These are phyloP conservation scores for Alternaria brassicicola DNA, from an alignment of 2,329 filamentous ascomycete species.

Conservation along the genomic window DNA sequence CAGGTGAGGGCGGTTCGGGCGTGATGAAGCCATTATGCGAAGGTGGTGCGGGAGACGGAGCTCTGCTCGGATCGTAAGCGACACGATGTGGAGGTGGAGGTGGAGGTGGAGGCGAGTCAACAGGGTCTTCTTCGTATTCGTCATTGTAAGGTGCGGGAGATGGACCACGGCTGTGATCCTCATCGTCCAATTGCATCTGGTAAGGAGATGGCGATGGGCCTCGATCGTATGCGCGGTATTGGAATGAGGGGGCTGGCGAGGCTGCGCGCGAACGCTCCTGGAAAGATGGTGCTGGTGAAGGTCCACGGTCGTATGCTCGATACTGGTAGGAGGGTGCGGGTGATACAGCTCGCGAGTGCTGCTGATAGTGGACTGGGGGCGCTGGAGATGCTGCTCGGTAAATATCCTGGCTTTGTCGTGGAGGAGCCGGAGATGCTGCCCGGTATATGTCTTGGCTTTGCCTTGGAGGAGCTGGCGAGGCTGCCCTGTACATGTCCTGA, in stretches of 20 bases:
- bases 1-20: conserved; percentile 71
- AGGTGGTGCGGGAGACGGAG: conserved; percentile 42
- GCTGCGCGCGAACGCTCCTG: conserved; percentile 32
- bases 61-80: conserved; percentile 55
- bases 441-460: conserved; percentile 8
- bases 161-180: conserved; percentile 26
- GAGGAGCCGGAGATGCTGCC: conserved; percentile 34
- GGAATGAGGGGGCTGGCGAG: conserved; percentile 45
- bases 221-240: conserved; percentile 47
- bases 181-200: conserved; percentile 26
- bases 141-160: conserved; percentile 44
- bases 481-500: conserved; percentile 30
- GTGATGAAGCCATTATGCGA: conserved; percentile 59
- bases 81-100: conserved; percentile 81
- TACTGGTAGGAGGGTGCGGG: conserved; percentile 37
- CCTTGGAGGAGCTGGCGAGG: conserved; percentile 23
- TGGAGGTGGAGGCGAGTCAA: conserved; percentile 75
- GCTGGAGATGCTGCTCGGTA: conserved; percentile 31
- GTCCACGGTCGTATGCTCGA: conserved; percentile 30
- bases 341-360: conserved; percentile 41
- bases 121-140: conserved; percentile 20
- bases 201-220: conserved; percentile 51
- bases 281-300: conserved; percentile 42
- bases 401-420: conserved; percentile 1
- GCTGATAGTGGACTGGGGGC: conserved; percentile 33